phyloP scores from a whole-genome alignment of 202 grass and related monocot genomes.

The Eragrostis tef region DNA sequence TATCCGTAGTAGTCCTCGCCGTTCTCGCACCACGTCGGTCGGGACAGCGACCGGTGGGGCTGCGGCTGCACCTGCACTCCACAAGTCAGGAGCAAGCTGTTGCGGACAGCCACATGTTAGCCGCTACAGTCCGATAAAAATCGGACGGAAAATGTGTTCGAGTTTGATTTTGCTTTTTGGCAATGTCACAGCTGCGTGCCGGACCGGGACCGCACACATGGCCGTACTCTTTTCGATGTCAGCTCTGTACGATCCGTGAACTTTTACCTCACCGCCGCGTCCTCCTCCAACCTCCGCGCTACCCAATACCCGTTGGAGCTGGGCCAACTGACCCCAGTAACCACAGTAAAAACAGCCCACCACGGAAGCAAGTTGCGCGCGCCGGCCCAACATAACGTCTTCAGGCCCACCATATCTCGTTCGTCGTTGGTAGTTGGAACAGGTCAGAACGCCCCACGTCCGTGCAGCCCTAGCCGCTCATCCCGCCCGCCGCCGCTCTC shows the following conservation, averaged over 20 bases:
- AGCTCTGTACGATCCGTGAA: not conserved
- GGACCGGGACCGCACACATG: not conserved
- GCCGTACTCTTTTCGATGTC: not conserved
- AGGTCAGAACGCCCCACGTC: too few species aligned
- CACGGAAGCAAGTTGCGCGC: not conserved
- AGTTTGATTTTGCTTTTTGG: not conserved
- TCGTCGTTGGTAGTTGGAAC: not conserved
- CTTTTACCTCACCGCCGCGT: too few species aligned
- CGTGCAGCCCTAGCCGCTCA: too few species aligned
- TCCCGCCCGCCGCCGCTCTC: too few species aligned
- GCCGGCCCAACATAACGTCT: not conserved
- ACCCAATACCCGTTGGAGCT: too few species aligned
- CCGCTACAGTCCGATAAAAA: conserved; percentile 1
- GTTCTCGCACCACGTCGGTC: conserved; percentile 8
- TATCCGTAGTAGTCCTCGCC: conserved; percentile 6
- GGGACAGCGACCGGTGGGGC: not conserved
- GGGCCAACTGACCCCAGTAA: not conserved
- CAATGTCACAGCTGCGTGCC: conserved; percentile 1
- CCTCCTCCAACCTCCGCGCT: too few species aligned
- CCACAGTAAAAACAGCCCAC: conserved; percentile 8
- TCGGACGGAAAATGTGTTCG: not conserved
- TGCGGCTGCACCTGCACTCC: not conserved
- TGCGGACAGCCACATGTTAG: not conserved
- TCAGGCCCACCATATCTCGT: not conserved
- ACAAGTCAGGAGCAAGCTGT: not conserved